Conservation (phyloP, 2,329 filamentous ascomycete genomes). For the Fusarium sp. region DNA sequence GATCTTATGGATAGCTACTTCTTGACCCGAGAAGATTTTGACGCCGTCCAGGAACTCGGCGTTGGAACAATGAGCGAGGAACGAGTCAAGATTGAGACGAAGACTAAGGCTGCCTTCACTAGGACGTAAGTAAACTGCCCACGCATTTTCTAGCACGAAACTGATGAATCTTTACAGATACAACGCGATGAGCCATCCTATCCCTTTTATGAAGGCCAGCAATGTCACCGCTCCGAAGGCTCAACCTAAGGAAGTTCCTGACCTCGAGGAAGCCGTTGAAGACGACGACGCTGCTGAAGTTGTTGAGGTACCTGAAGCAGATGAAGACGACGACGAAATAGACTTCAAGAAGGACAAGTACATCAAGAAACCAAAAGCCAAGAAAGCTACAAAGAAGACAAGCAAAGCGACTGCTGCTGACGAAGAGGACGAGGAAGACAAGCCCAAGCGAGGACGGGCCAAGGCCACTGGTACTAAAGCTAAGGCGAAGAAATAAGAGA, state of each 20-base stretch:
- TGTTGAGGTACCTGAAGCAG: slow-evolving; percentile 67
- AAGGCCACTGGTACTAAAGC: slow-evolving; percentile 56
- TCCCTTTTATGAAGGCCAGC: slow-evolving; percentile 96
- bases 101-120: slow-evolving; percentile 91
- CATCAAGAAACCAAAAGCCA: slow-evolving; percentile 87
- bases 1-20: slow-evolving; percentile 98
- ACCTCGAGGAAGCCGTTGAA: slow-evolving; percentile 95
- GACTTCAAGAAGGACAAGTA: slow-evolving; percentile 96
- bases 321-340: slow-evolving; percentile 76
- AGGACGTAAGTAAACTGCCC: slow-evolving; percentile 71
- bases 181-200: slow-evolving; percentile 84
- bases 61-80: slow-evolving; percentile 85
- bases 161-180: slow-evolving; percentile 66
- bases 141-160: background rate
- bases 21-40: slow-evolving; percentile 93
- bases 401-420: slow-evolving; percentile 58
- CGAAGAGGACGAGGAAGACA: slow-evolving; percentile 58
- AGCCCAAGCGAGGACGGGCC: slow-evolving; percentile 61
- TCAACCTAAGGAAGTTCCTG: slow-evolving; percentile 79
- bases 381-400: slow-evolving; percentile 61
- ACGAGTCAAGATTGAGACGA: slow-evolving; percentile 79
- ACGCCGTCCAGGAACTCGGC: slow-evolving; percentile 90
- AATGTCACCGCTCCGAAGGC: slow-evolving; percentile 79
- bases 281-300: slow-evolving; percentile 82
- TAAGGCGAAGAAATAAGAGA: slow-evolving; percentile 59